These are phyloP conservation scores for Bretschneidera sinensis DNA, from an alignment of 345 rosid genomes.

Conservation along the genomic window DNA sequence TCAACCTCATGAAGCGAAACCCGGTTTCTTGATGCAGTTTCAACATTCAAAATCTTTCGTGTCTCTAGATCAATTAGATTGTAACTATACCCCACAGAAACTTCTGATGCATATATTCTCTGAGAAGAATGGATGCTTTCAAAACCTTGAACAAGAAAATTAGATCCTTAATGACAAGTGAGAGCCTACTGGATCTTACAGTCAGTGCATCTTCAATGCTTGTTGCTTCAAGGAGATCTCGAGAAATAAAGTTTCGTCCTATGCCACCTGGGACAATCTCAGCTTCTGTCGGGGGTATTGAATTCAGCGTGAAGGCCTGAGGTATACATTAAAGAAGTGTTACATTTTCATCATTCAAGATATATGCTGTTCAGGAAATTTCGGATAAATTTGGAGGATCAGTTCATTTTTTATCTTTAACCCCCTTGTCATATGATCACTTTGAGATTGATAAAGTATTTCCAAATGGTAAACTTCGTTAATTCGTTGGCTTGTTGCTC, in stretches of 20 bases:
- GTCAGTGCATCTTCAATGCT: conserved; percentile 37
- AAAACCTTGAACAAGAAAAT: neutral
- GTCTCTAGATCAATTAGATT: conserved; percentile 36
- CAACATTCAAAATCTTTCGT: conserved; percentile 40
- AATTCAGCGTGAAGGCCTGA: conserved; percentile 52
- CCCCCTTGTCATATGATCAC: neutral
- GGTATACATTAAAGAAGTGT: neutral
- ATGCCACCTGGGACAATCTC: conserved; percentile 43
- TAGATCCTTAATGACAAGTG: neutral
- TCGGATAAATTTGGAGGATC: neutral
- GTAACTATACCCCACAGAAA: conserved; percentile 57
- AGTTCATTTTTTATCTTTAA: neutral
- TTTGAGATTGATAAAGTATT: too few relatives aligned
- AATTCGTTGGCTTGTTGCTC: too few relatives aligned
- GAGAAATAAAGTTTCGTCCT: conserved; percentile 49
- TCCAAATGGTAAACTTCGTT: too few relatives aligned
- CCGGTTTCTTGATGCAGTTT: conserved; percentile 48
- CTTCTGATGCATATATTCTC: conserved; percentile 40
- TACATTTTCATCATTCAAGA: neutral
- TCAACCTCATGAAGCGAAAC: conserved; percentile 45
- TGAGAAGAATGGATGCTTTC: conserved; percentile 16
- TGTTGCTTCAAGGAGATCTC: conserved; percentile 56
- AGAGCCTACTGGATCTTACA: conserved; percentile 20
- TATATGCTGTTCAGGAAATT: neutral
- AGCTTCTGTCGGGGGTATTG: conserved; percentile 47